Percentiles rank a stretch among this genome's conserved stretches.
Evolutionary conservation across 805 yeast genomes (phyloP).

Genomic region (Phaffomyces opuntiae): DNA sequence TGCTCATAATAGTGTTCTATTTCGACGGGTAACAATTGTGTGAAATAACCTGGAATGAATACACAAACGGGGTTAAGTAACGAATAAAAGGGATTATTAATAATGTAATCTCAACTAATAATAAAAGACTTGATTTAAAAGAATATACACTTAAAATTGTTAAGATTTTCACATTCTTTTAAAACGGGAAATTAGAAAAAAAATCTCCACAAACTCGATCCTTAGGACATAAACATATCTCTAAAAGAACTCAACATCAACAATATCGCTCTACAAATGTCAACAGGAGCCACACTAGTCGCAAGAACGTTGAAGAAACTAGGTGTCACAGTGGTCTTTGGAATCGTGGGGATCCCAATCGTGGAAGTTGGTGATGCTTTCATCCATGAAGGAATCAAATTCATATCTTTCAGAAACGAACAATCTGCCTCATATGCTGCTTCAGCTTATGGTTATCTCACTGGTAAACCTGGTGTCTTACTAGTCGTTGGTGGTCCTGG

Average conservation of each 20-base stretch:
- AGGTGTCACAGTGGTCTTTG: slow-evolving; percentile 54
- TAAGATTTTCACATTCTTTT: too few relatives aligned
- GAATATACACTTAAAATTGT: too few relatives aligned
- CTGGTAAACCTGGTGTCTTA: slow-evolving; percentile 58
- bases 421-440: slow-evolving; percentile 77
- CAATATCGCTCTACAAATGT: not conserved
- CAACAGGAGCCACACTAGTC: slow-evolving; percentile 38
- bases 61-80: too few relatives aligned
- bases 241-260: not conserved
- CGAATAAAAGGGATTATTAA: too few relatives aligned
- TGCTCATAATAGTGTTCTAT: too few relatives aligned
- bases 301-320: slow-evolving; percentile 40
- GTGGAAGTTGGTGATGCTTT: slow-evolving; percentile 62
- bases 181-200: too few relatives aligned
- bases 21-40: too few relatives aligned
- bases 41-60: too few relatives aligned
- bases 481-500: slow-evolving; percentile 78
- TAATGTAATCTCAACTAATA: too few relatives aligned
- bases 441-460: slow-evolving; percentile 58
- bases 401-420: slow-evolving; percentile 60
- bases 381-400: slow-evolving; percentile 45
- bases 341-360: slow-evolving; percentile 71
- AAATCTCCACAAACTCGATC: too few relatives aligned
- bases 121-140: too few relatives aligned
- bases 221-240: too few relatives aligned